Percentiles rank a stretch among this genome's conserved stretches.
These are phyloP conservation scores for Forsythia suspensa DNA, from an alignment of 257 asterid genomes.

Conservation along the genomic window DNA sequence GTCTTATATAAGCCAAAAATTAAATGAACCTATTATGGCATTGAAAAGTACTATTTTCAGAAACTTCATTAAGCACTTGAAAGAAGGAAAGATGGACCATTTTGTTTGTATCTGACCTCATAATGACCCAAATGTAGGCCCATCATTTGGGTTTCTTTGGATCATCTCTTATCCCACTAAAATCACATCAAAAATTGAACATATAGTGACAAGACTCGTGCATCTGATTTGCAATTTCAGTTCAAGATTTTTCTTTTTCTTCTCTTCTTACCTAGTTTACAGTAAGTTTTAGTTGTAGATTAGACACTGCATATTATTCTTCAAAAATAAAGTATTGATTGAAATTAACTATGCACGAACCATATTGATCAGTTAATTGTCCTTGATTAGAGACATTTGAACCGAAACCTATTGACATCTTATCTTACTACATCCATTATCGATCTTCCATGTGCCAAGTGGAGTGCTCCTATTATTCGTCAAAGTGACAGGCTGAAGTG, in stretches of 20 bases:
- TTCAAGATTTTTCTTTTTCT: background rate
- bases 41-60: background rate
- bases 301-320: background rate
- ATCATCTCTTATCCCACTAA: background rate
- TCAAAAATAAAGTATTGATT: background rate
- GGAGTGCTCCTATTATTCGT: background rate
- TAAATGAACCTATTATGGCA: background rate
- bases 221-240: background rate
- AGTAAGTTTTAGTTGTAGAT: background rate
- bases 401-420: background rate
- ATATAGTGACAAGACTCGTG: background rate
- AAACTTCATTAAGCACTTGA: background rate
- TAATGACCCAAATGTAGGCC: background rate
- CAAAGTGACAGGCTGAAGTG: background rate
- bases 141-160: background rate
- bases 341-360: background rate
- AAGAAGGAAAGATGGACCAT: background rate
- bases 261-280: background rate
- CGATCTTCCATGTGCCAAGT: background rate
- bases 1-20: background rate
- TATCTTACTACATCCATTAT: background rate
- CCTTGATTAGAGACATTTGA: background rate
- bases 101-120: background rate
- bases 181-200: background rate
- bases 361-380: background rate